A percentile compares a stretch with the other conserved stretches of the same genome.
Evolutionary conservation across 257 asterid genomes (phyloP).

Genomic region (Solanum chmielewskii): DNA sequence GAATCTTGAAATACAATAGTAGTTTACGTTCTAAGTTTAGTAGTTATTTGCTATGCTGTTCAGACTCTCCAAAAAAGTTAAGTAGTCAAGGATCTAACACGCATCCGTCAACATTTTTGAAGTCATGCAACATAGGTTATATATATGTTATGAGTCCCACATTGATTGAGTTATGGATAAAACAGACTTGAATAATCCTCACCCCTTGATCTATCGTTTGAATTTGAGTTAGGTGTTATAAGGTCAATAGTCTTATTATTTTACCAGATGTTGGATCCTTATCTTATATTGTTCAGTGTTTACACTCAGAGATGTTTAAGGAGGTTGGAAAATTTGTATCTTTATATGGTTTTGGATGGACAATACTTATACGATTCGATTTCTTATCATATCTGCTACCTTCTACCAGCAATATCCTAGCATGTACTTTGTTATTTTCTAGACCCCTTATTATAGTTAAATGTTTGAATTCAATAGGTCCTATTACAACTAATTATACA

Average conservation of each 20-base stretch:
- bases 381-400: neutral
- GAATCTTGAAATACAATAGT: neutral
- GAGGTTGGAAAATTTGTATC: neutral
- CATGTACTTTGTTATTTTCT: neutral
- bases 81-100: neutral
- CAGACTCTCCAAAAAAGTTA: neutral
- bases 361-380: neutral
- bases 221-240: neutral
- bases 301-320: neutral
- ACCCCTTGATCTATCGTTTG: neutral
- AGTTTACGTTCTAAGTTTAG: neutral
- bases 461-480: neutral
- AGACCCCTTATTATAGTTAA: neutral
- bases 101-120: neutral
- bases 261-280: neutral
- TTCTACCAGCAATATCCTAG: neutral
- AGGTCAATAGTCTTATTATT: neutral
- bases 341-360: neutral
- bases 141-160: neutral
- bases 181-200: neutral
- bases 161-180: neutral
- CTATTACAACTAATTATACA: neutral
- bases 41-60: neutral
- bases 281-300: neutral
- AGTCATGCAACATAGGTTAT: too few species aligned